Base-by-base conservation (phyloP, 768 basidiomycete genomes). In the Tricholoma matsutake region DNA sequence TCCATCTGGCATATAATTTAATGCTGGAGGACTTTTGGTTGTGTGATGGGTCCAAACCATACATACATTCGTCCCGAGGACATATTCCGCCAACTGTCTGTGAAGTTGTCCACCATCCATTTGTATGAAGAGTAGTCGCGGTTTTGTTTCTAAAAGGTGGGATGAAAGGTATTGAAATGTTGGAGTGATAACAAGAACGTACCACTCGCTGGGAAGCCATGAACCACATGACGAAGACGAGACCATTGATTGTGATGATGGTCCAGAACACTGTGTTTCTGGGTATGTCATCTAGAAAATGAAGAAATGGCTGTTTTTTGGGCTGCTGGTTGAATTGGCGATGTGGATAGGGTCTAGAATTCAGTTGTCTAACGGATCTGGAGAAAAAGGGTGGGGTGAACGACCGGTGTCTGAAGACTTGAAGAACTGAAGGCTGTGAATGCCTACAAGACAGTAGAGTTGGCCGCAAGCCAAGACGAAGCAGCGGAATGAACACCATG, bases 81-180 rank as follows among this genome's bases (percentile, higher is more conserved):
- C 9, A 92, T 65, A 70, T 92, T 92, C 16, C 75, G 68, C 81
- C 83, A 81, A 67, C 82, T 85, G 47, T 78, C 75, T 16, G 79
- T 79, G 65, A 94, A 92, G 71, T 94, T 85, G 29, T 86, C 61
- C 11, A 71, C 62, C 82, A 94, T 83, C 79, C 79, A 83, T 9
- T 67, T 61, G 34, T 72, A 71, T 56, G 78, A 73, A 45, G 65
- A 67, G 0, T 71, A 70, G 68, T 80, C 81, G 45, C 79, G 70
- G 64, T 76, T 74, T 69, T 71, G 73, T 72, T 72, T 73, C 76
- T 78, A 63, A 59, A 34, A 54, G 16, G 28, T 1, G 6, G 3
- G 2, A 39, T 28, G 9, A 31, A 9, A 29, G 25, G 57, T 49
- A 28, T n/a, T 51, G 37, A 56, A 57, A 20, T 64, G 59, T 37